Evolutionary conservation across 202 grass and related monocot genomes (phyloP), one percentile per base, ranked within the genome.

Genomic region (Musa balbisiana): DNA sequence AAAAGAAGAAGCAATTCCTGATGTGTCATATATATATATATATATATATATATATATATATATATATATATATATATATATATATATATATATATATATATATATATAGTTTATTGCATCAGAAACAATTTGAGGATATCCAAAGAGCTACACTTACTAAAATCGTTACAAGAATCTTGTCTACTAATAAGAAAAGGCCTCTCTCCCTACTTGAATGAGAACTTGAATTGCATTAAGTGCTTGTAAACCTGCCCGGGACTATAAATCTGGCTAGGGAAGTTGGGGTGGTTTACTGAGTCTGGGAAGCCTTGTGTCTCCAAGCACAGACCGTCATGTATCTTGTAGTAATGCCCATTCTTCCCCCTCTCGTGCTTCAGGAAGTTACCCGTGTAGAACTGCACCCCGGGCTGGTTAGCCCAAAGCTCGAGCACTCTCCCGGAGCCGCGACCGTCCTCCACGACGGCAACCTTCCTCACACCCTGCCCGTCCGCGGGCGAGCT

Each of bases 201-300:
- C 33, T 26, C 26, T 83, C 64, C 73, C 0, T 84, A 71, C 77
- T 76, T 62, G 55, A 80, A 1, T 0, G 94, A 87, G 81, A 93
- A 98, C 81, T 93, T 93, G 79, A 89, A 93, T 72, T 89, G 62
- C 90, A 93, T 98, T 66, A 87, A 82, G 84, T 98, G 90, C 83
- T 91, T 83, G 76, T 98, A 93, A 24, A 83, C 75, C 24, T 93
- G 82, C 0, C 85, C 88, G 0, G 80, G 84, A 15, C 76, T 56
- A 69, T 98, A 98, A 12, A 98, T 79, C 85, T 93, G 88, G 0
- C 20, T n/a, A 9, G 94, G 91, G 67, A 94, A 98, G 22, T 56
- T 82, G 0, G 84, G 71, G 9, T 89, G 78, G 51, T 98, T 83
- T 16, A 98, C 83, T 54, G 94, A 88, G 78, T 98, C 88, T 0